Base-by-base conservation (phyloP, 2,329 filamentous ascomycete species). In the Fonsecaea nubica region DNA sequence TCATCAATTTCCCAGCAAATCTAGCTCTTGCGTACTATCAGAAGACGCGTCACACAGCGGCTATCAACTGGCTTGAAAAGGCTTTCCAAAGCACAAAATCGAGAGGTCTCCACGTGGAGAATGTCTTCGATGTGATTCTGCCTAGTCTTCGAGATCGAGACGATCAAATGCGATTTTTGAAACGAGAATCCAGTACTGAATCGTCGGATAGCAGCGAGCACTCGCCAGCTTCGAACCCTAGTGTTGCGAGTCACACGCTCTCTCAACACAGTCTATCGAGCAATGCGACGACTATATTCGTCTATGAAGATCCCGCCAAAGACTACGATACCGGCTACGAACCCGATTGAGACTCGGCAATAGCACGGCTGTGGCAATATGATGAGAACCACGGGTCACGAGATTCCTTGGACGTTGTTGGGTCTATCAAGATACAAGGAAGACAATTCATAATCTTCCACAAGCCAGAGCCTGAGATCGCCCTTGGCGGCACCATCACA, bases 1-100 rank as follows among this genome's bases (percentile, higher is more conserved):
- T 70, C 25, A 65, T 71, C 59, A 69, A 68, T 15, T 72, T 72
- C 36, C 70, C 70, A 9, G 63, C 67, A 30, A 67, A 65, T 36
- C 60, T 69, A 3, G 70, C 70, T 5, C 64, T 64, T 52, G 50
- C 59, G 30, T 68, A 66, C 42, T 71, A 66, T 63, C 57, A 64
- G 36, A 61, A 57, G 30, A 60, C 64, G 12, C 57, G 64, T 15
- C 25, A 69, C n/a, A 63, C 56, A 5, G 53, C 62, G 1, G 63
- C 60, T 15, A 64, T 62, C 7, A 33, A 45, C 12, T 72, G 70
- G 69, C 58, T 72, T 12, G 58, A 54, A 2, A 69, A 52, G 38
- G 58, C 58, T 8, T 69, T 67, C 38, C 56, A 59, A 33, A 52
- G 53, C 64, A 64, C 67, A 5, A 72, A 65, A 35, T 36, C 9